Percentiles rank a stretch among this genome's conserved stretches.
Conservation (phyloP, 169 alveolate species). For the Plasmodium ovale region DNA sequence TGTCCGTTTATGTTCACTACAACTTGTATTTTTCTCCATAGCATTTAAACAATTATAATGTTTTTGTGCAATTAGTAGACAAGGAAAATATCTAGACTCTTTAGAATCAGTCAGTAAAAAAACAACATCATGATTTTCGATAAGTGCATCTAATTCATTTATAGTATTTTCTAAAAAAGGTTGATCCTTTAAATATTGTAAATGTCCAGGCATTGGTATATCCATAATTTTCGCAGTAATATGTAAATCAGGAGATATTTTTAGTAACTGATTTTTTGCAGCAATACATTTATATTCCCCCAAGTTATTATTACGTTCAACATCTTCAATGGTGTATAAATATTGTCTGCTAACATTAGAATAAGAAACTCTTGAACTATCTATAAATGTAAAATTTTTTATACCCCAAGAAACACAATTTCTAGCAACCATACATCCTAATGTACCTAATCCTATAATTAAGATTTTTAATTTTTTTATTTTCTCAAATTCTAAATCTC, state of each 20-base stretch:
- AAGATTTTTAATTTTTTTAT: conserved; percentile 74
- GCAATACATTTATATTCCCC: conserved; percentile 77
- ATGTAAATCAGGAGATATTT: conserved; percentile 80
- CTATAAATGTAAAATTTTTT: conserved; percentile 76
- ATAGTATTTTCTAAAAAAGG: conserved; percentile 33
- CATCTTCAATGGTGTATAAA: conserved; percentile 67
- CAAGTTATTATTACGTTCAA: conserved; percentile 9
- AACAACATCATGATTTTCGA: conserved; percentile 78
- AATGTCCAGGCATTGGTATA: conserved; percentile 86
- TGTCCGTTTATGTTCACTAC: not conserved
- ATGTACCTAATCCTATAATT: conserved; percentile 85
- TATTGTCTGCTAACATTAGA: conserved; percentile 81
- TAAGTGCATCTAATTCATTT: conserved; percentile 35
- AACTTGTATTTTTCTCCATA: not conserved
- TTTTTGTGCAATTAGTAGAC: conserved; percentile 76
- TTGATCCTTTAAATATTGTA: conserved; percentile 42
- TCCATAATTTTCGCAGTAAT: conserved; percentile 59
- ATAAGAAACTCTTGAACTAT: conserved; percentile 78
- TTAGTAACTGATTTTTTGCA: conserved; percentile 77
- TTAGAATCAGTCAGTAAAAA: conserved; percentile 84
- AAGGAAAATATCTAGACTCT: conserved; percentile 87
- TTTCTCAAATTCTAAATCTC: conserved; percentile 76
- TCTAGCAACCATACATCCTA: conserved; percentile 83
- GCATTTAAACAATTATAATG: conserved; percentile 36
- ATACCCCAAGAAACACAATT: conserved; percentile 85